Evolutionary conservation across 192 early-diverging fungal species (phyloP), one percentile per base, ranked within the genome.

Genomic region (Coemansia sp.): DNA sequence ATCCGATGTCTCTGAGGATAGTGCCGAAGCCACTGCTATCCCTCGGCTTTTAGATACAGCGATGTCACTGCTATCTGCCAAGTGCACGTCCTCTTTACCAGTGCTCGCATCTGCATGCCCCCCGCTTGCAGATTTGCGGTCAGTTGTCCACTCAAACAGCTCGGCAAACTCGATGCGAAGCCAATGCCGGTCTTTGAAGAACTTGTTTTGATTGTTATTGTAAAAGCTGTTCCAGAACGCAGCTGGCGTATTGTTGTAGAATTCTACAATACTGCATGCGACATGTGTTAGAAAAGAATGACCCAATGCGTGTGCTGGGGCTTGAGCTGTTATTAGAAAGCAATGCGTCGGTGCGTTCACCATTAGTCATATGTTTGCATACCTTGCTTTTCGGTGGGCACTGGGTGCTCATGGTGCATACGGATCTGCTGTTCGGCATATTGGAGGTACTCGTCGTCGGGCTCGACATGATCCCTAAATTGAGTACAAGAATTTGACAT

Each of bases 101-200:
- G 25, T 38, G 15, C 22, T 23, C 5, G 32, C n/a, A 15, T 17
- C 1, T 39, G 12, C 11, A 22, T 41, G 23, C 29, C 22, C 54
- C 11, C 1, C 29, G 19, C 19, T 23, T n/a, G 66, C 67, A 3
- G 70, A 71, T 12, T 49, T 48, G 49, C 75, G 70, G 19, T 65
- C 57, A 21, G 64, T 52, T 41, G 74, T 76, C 79, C 79, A 75
- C 38, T 74, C 62, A 54, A 89, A 89, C 29, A 99, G 79, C 76
- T 99, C 94, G 9, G 90, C 87, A 73, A 98, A 99, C 82, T 98
- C 96, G 10, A 95, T 62, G 27, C 87, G 85, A 19, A 95, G 85
- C 96, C 97, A 99, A 65, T 96, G 91, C 22, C 97, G 84, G 78
- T 99, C 95, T 71, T 98, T 98, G 78, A 98, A 99, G 80, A 99